These are phyloP conservation scores for Tolypocladium endophyticum DNA, from an alignment of 2,329 filamentous ascomycete species.

Conservation along the genomic window DNA sequence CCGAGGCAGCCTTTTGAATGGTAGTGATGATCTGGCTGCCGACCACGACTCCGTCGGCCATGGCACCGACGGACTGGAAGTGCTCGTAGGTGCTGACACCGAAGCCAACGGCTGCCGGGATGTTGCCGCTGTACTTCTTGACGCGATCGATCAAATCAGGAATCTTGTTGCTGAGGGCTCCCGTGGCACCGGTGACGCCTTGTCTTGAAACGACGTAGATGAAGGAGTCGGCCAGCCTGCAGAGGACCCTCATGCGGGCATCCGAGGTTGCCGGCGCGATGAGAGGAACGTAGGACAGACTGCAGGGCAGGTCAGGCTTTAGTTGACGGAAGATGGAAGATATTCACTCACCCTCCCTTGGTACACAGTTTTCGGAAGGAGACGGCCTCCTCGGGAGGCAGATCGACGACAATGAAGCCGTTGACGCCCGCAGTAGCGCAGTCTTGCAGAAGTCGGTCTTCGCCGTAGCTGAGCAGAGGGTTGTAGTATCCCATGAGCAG, in stretches of 20 bases:
- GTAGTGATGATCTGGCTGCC: slow-evolving; percentile 89
- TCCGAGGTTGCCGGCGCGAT: slow-evolving; percentile 93
- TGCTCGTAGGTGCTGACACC: slow-evolving; percentile 94
- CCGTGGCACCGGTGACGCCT: slow-evolving; percentile 88
- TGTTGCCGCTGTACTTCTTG: slow-evolving; percentile 83
- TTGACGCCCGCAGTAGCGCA: slow-evolving; percentile 79
- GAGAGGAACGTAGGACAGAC: slow-evolving; percentile 90
- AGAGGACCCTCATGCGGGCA: slow-evolving; percentile 86
- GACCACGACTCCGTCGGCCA: slow-evolving; percentile 92
- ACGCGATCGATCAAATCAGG: slow-evolving; percentile 76
- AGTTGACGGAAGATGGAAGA: neutral
- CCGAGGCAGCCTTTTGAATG: slow-evolving; percentile 32
- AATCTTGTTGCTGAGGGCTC: slow-evolving; percentile 69
- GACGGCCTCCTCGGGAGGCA: slow-evolving; percentile 91
- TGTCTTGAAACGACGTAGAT: slow-evolving; percentile 97
- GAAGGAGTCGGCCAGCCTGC: slow-evolving; percentile 94
- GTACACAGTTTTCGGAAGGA: slow-evolving; percentile 81
- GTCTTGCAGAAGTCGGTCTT: slow-evolving; percentile 78
- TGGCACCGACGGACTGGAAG: slow-evolving; percentile 71
- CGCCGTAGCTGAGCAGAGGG: slow-evolving; percentile 85
- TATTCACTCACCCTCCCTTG: slow-evolving; percentile 53
- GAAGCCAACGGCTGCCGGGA: slow-evolving; percentile 87
- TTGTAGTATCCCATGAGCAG: slow-evolving; percentile 99
- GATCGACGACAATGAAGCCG: slow-evolving; percentile 92
- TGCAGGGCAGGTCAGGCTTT: slow-evolving; percentile 16